Base-by-base conservation (phyloP, 371 early-diverging fungal species). In the Actinomortierella ambigua region DNA sequence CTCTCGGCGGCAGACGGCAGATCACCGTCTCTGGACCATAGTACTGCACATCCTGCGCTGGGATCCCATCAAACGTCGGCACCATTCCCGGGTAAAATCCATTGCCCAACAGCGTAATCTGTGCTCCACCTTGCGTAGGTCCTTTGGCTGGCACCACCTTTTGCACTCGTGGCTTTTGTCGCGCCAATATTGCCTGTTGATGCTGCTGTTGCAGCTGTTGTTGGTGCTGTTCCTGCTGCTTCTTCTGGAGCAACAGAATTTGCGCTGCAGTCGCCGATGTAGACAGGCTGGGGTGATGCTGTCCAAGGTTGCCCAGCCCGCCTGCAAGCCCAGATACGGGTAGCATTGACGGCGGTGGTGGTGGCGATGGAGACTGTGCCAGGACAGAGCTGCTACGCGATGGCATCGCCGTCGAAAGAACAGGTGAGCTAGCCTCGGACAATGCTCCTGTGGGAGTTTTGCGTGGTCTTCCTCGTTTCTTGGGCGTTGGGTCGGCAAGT, bases 121-220 rank as follows among this genome's bases (percentile, higher is more conserved):
- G 90, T 2, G 85, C 68, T 3, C 94, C 94, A 34, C 95, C 95
- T 57, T 83, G 87, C 7, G 90, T 82, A 0, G 95, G 92, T 0
- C 95, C 95, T 59, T 90, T 87, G 6, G 82, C 71, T 2, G 93
- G 93, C 22, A 87, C 82, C 27, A 90, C 67, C 40, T 88, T 86
- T 29, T 86, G 82, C 11, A 91, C 58, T 40, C 75, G 55, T 11
- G 77, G 63, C 40, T 63, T 62, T 51, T 76, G 66, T 29, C 60
- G 61, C 23, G 69, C 69, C 15, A 70, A 46, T 23, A 76, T 69
- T 8, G 76, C 76, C 22, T 73, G 75, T 44, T 73, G 64, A 40
- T 66, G 76, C 29, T 70, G 76, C 42, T 61, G 69, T 26, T 70
- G 76, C 13, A 69, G 23, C 39, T 63, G 76, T 17, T 70, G 69